A percentile compares a stretch with the other conserved stretches of the same genome.
phyloP scores from a whole-genome alignment of 2,329 filamentous ascomycete genomes.

The Volutella citrinella region DNA sequence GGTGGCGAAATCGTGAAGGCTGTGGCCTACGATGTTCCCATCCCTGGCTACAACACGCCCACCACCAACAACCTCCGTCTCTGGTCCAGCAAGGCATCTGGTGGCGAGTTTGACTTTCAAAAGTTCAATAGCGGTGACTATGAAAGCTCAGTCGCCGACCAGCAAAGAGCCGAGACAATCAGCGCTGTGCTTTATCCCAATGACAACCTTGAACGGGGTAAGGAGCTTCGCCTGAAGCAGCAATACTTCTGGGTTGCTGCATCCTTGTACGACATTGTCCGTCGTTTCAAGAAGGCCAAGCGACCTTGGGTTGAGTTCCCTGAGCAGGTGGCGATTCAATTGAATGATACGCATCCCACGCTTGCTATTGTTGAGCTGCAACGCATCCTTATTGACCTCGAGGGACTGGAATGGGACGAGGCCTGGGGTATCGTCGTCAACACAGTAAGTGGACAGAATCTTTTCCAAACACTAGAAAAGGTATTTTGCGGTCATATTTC shows the following conservation, averaged over 20 bases:
- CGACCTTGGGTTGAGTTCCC: slow-evolving; percentile 88
- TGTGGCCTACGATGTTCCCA: slow-evolving; percentile 87
- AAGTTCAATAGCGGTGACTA: slow-evolving; percentile 99
- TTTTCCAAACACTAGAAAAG: too few species aligned
- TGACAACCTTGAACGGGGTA: slow-evolving; percentile 92
- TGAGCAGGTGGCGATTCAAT: slow-evolving; percentile 92
- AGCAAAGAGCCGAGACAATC: slow-evolving; percentile 98
- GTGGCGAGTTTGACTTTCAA: slow-evolving; percentile 97
- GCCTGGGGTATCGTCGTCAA: slow-evolving; percentile 79
- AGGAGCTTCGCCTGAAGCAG: slow-evolving; percentile 96
- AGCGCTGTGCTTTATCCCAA: slow-evolving; percentile 97
- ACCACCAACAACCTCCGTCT: slow-evolving; percentile 96
- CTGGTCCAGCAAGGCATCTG: slow-evolving; percentile 96
- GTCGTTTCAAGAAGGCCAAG: slow-evolving; percentile 96
- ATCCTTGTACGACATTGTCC: slow-evolving; percentile 92
- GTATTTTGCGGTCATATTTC: too few species aligned
- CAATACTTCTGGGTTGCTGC: slow-evolving; percentile 99
- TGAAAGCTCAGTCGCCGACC: slow-evolving; percentile 95
- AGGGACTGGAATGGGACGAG: slow-evolving; percentile 89
- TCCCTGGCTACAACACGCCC: slow-evolving; percentile 84
- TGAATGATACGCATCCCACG: slow-evolving; percentile 97
- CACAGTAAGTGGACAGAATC: slow-evolving; percentile 62
- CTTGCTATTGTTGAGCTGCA: slow-evolving; percentile 94
- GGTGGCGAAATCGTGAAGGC: slow-evolving; percentile 90
- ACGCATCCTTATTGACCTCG: slow-evolving; percentile 84